Conservation (phyloP, 129 eudicot genomes). For the Flaveria linearis region DNA sequence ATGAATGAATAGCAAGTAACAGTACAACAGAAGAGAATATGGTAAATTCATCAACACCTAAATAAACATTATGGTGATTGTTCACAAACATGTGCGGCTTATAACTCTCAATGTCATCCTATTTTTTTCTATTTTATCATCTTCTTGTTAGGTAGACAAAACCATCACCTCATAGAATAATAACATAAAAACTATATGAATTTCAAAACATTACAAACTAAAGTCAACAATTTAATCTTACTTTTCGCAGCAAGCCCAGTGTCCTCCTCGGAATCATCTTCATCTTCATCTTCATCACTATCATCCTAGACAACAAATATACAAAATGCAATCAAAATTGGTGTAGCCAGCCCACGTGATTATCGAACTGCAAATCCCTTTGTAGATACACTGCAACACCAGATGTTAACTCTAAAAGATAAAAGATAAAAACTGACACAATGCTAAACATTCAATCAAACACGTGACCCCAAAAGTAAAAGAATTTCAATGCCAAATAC, state of each 20-base stretch:
- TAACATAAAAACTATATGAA: neutral
- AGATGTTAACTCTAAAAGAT: neutral
- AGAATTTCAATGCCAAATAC: constrained; percentile 26
- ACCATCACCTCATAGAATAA: constrained; percentile 1
- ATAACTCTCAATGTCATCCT: neutral
- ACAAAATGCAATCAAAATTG: constrained; percentile 8
- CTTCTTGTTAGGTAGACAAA: constrained; percentile 6
- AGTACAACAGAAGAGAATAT: neutral
- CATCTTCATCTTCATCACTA: constrained; percentile 52
- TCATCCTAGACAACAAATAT: constrained; percentile 42
- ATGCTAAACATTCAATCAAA: constrained; percentile 7
- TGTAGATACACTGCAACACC: neutral
- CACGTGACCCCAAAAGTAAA: neutral
- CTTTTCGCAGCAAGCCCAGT: constrained; percentile 73
- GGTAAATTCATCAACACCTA: neutral
- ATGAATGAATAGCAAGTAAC: neutral
- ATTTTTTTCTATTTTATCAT: neutral
- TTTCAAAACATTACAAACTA: neutral
- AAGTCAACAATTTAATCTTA: constrained; percentile 35
- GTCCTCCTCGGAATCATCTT: constrained; percentile 56
- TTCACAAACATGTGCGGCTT: neutral
- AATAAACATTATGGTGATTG: neutral
- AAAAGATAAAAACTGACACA: neutral
- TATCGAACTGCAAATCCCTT: no score
- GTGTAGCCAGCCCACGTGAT: neutral